Percentiles rank a stretch among this genome's conserved stretches.
phyloP scores from a whole-genome alignment of 2,329 filamentous ascomycete species.

The Penicillium sp. region DNA sequence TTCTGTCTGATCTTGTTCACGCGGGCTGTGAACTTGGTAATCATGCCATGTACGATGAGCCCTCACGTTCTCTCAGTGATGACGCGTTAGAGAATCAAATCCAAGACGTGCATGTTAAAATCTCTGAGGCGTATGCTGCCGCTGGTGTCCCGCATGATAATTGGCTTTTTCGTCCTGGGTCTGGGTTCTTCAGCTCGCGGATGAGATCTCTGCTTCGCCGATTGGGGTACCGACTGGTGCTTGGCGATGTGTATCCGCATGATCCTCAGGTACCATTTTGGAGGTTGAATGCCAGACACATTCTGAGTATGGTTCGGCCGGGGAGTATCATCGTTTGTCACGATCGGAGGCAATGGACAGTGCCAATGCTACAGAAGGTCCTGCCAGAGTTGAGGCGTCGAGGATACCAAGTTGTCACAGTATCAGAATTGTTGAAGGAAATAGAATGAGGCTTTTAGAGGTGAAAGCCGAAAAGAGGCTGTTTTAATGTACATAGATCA shows the following conservation, averaged over 20 bases:
- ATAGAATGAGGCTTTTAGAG: not conserved
- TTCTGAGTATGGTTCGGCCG: conserved; percentile 75
- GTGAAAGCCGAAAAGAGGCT: not conserved
- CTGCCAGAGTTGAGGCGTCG: conserved; percentile 69
- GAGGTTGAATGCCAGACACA: conserved; percentile 72
- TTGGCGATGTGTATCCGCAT: conserved; percentile 86
- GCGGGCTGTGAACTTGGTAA: conserved; percentile 76
- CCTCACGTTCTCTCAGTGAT: conserved; percentile 63
- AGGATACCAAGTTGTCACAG: conserved; percentile 71
- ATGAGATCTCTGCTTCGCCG: conserved; percentile 65
- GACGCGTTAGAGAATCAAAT: conserved; percentile 66
- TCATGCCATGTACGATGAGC: conserved; percentile 87
- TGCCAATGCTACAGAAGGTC: conserved; percentile 73
- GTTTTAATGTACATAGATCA: not conserved
- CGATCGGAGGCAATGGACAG: conserved; percentile 80
- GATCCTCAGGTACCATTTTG: conserved; percentile 79
- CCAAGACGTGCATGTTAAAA: conserved; percentile 61
- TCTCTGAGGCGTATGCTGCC: conserved; percentile 58
- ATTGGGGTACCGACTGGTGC: conserved; percentile 71
- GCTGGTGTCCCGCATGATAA: conserved; percentile 46
- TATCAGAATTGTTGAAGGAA: conserved; percentile 65
- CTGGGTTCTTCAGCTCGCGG: conserved; percentile 73
- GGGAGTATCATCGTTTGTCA: conserved; percentile 85
- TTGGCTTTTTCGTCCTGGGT: conserved; percentile 80
- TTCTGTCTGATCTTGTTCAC: conserved; percentile 60